Evolutionary conservation across 148 eudicot species (phyloP).

Genomic region (Chenopodium album): DNA sequence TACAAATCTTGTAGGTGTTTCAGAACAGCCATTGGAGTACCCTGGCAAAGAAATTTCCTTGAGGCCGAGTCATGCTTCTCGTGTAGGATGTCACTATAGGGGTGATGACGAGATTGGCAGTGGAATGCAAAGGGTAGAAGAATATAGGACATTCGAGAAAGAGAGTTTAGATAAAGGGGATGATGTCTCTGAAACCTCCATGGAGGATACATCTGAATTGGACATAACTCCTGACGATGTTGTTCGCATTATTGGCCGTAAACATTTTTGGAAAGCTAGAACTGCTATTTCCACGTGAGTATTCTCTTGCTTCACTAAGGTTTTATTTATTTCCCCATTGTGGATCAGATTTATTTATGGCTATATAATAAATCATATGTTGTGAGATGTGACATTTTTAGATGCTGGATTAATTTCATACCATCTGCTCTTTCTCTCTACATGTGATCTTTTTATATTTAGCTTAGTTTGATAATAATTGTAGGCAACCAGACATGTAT

Average conservation of each 20-base stretch:
- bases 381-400: background rate
- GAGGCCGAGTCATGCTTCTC: constrained; percentile 25
- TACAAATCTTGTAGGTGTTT: constrained; percentile 28
- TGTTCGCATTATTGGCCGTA: constrained; percentile 77
- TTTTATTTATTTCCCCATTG: constrained; percentile 9
- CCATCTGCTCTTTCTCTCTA: background rate
- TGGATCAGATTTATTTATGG: background rate
- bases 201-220: constrained; percentile 57
- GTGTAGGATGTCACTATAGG: constrained; percentile 27
- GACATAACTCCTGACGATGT: constrained; percentile 79
- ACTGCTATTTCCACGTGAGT: constrained; percentile 87
- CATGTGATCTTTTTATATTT: background rate
- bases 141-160: constrained; percentile 27
- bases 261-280: constrained; percentile 94
- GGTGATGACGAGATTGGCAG: constrained; percentile 27
- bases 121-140: constrained; percentile 34
- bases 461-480: background rate
- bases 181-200: constrained; percentile 68
- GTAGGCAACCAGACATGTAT: background rate
- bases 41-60: constrained; percentile 19
- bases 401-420: background rate
- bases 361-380: background rate
- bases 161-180: constrained; percentile 50
- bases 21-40: constrained; percentile 28
- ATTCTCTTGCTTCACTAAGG: background rate